Conservation (phyloP, 345 rosid species). For the Rhodamnia rubescens region DNA sequence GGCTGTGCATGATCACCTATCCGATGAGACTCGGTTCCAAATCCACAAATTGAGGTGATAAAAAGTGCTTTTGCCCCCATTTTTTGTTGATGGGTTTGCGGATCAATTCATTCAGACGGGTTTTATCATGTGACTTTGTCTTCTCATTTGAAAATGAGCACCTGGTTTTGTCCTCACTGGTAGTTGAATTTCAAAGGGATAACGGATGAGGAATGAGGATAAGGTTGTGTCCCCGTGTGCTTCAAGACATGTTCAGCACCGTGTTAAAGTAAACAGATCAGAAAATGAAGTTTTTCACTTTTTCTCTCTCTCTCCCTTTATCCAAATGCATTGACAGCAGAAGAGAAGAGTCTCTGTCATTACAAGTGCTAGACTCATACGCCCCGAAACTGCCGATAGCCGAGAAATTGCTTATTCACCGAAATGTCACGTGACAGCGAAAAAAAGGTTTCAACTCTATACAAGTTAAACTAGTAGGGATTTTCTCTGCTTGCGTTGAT, state of each 20-base stretch:
- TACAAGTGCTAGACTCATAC: background rate
- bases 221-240: background rate
- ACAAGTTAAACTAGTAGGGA: slow-evolving; percentile 11
- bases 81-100: background rate
- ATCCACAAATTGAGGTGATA: background rate
- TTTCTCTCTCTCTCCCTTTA: background rate
- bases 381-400: background rate
- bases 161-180: background rate
- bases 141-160: background rate
- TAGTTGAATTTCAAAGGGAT: background rate
- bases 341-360: background rate
- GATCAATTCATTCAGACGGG: background rate
- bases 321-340: background rate
- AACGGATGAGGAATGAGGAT: background rate
- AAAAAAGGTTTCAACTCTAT: slow-evolving; percentile 19
- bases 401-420: slow-evolving; percentile 30
- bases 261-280: background rate
- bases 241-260: background rate
- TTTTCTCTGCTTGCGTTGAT: slow-evolving; percentile 4
- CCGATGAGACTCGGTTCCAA: background rate
- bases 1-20: background rate
- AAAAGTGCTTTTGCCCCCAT: background rate
- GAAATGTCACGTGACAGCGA: slow-evolving; percentile 13
- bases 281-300: slow-evolving; percentile 19
- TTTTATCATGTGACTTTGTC: background rate